A percentile compares a stretch with the other conserved stretches of the same genome.
Evolutionary conservation across 805 yeast genomes (phyloP).

Genomic region (Candida maris): DNA sequence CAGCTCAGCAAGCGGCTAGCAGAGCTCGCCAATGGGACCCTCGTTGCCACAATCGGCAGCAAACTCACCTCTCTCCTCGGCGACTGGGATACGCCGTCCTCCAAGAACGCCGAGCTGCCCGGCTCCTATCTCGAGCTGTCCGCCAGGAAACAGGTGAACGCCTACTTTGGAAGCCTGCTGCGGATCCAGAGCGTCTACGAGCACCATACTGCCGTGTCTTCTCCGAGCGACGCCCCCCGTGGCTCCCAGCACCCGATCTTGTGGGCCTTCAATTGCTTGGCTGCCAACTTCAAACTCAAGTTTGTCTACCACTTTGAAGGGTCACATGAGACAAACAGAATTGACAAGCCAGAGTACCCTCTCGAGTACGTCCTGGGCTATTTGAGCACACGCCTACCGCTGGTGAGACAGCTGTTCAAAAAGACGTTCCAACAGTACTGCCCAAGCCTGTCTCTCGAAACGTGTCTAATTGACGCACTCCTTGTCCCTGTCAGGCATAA

Average conservation of each 20-base stretch:
- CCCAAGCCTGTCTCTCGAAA: conserved; percentile 21
- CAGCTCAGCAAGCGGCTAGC: neutral
- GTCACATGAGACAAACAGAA: conserved; percentile 54
- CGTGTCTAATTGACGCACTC: conserved; percentile 43
- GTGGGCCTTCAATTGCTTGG: conserved; percentile 50
- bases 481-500: conserved; percentile 46
- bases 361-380: conserved; percentile 47
- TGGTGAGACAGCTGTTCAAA: conserved; percentile 31
- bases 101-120: no score
- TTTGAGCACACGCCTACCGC: conserved; percentile 28
- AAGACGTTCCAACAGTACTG: conserved; percentile 22
- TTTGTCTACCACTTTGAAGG: conserved; percentile 61
- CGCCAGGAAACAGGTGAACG: neutral
- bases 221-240: neutral
- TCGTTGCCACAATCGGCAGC: neutral
- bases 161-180: conserved; percentile 6
- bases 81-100: conserved; percentile 1
- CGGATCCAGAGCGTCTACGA: conserved; percentile 6
- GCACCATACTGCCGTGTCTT: neutral
- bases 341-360: conserved; percentile 73
- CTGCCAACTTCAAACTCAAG: conserved; percentile 43
- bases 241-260: conserved; percentile 32
- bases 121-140: no score
- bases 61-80: neutral
- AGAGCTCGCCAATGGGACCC: neutral